Evolutionary conservation across 257 asterid genomes (phyloP), one percentile per base, ranked within the genome.

Genomic region (Euphrasia confusa): DNA sequence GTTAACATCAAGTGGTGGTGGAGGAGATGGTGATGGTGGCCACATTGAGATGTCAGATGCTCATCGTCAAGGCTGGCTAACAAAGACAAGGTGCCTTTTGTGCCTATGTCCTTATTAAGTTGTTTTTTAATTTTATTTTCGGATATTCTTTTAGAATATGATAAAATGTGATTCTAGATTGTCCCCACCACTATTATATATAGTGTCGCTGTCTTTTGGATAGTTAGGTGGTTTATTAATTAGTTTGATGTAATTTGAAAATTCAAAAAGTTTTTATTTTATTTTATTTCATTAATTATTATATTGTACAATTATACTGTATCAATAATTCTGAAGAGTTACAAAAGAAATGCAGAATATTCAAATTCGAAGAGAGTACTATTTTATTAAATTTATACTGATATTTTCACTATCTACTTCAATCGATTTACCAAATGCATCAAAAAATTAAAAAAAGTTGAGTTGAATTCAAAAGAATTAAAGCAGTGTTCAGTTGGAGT

Each of bases 61-160:
- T 10, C 18, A 50, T 14, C 56, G 18, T 17, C 56, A 50, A 50
- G 27, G 56, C 52, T 45, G 52, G 52, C 56, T 50, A 50, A 27
- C 17, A 18, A 17, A 5, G 55, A 49, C 24, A 49, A 49, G 26
- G 55, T 13, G 17, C 56, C 56, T 50, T 50, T 50, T 50, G 24
- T 5, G 55, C 8, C 11, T 35, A 2, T 35, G 21, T n/a, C 4
- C 10, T 42, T 18, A 4, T 50, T 50, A 14, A n/a, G 10, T 17
- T 3, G 2, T 5, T 50, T 48, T 13, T 48, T 47, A 11, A 11
- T 45, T 45, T 45, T 45, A 45, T 11, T 50, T 50, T 50, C 7
- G 56, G 56, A 50, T 7, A 49, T 49, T 49, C 10, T 49, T 49
- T 21, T 21, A 21, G 24, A 21, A 21, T 21, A 21, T 21, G 24